Conservation (phyloP, 192 early-diverging fungal genomes). For the Coemansia sp. region DNA sequence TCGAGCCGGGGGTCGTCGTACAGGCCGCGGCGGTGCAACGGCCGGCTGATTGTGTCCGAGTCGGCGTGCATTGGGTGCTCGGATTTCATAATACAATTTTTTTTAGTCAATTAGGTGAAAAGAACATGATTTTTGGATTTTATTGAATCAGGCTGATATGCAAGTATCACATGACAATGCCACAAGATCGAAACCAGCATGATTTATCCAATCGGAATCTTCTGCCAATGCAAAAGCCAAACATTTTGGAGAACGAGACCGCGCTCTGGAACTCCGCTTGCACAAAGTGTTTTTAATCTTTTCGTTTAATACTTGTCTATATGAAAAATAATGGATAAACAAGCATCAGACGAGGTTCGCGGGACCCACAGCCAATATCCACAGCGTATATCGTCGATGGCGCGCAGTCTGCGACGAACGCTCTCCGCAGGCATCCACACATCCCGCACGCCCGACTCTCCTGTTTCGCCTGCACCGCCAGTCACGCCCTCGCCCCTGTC, state of each 20-base stretch:
- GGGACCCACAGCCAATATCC: not conserved
- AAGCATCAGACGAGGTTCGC: not conserved
- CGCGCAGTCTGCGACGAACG: not conserved
- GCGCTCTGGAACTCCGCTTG: no score
- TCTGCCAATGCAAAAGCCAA: no score
- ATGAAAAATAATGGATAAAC: not conserved
- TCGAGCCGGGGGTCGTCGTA: conserved; percentile 42
- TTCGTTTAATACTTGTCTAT: not conserved
- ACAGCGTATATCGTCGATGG: not conserved
- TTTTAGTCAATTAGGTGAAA: no score
- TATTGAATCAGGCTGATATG: not conserved
- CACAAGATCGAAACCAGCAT: not conserved
- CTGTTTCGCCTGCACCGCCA: not conserved
- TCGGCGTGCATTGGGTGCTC: not conserved
- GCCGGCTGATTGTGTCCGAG: conserved; percentile 18
- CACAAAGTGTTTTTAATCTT: not conserved
- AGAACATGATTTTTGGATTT: no score
- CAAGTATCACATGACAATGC: not conserved
- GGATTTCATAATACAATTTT: not conserved
- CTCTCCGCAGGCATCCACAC: not conserved
- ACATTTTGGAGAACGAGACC: no score
- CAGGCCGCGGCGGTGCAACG: conserved; percentile 39
- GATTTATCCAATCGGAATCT: no score
- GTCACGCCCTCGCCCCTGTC: conserved; percentile 1
- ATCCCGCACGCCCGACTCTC: no score